These are phyloP conservation scores for Penicillium frequentans DNA, from an alignment of 2,329 filamentous ascomycete species.

Conservation along the genomic window DNA sequence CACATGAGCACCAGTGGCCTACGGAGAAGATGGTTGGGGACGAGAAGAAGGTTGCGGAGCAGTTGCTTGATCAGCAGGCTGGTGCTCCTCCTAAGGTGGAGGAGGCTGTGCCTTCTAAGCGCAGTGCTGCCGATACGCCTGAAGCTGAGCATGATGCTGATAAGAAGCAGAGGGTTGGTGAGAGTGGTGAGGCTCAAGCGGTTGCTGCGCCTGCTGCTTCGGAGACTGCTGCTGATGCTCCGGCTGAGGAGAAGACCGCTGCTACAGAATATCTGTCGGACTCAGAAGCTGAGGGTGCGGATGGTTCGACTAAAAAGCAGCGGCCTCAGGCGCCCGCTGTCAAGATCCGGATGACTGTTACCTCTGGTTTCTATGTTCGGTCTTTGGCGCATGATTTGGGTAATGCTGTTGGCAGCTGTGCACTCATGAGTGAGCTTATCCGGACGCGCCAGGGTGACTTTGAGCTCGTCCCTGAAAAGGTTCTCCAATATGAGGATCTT, in stretches of 20 bases:
- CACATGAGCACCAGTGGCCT: constrained; percentile 78
- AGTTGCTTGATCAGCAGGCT: constrained; percentile 51
- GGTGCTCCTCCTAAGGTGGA: constrained; percentile 19
- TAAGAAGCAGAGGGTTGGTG: constrained; percentile 35
- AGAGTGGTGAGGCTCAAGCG: constrained; percentile 25
- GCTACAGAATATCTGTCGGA: constrained; percentile 11
- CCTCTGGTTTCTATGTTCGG: constrained; percentile 94
- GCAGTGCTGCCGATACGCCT: constrained; percentile 30
- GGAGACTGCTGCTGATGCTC: constrained; percentile 12
- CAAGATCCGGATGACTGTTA: constrained; percentile 85
- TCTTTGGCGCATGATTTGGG: constrained; percentile 92
- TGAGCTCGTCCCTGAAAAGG: constrained; percentile 66
- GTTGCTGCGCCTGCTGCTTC: constrained; percentile 11
- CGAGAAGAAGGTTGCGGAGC: constrained; percentile 73
- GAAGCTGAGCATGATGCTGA: constrained; percentile 17
- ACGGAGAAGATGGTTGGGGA: constrained; percentile 71
- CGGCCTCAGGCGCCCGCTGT: constrained; percentile 63
- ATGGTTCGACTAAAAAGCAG: constrained; percentile 13
- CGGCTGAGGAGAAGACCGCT: constrained; percentile 13
- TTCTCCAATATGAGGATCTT: constrained; percentile 76
- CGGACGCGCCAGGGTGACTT: constrained; percentile 82
- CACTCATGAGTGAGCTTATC: constrained; percentile 80
- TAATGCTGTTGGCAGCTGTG: constrained; percentile 75
- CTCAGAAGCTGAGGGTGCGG: constrained; percentile 7
- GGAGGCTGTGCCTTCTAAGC: constrained; percentile 32